Evolutionary conservation across 1,284 basidiomycete species (phyloP), one percentile per base, ranked within the genome.

Genomic region (Fistulina hepatica): DNA sequence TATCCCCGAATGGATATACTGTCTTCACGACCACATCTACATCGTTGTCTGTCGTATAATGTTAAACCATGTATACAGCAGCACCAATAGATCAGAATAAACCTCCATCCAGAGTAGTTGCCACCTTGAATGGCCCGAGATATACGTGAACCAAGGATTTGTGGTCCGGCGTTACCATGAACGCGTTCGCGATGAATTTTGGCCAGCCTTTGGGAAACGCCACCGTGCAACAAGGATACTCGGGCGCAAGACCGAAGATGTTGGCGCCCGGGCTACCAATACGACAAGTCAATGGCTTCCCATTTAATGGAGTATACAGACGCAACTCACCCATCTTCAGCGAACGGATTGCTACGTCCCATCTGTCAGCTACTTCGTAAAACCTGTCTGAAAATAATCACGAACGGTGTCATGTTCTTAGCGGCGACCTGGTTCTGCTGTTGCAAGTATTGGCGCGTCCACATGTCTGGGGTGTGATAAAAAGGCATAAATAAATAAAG

Each of bases 201-300:
- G 73, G 73, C 64, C 66, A 74, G 25, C 72, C 72, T 51, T 74
- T 73, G 6, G 72, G 71, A 46, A 71, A 68, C 42, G 76, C 75
- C 41, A 76, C 73, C 3, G 71, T 74, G 54, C 73, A 76, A 52
- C 72, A 75, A 2, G 65, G 66, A 43, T 67, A 67, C 33, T 69
- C 64, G 7, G 66, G 66, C 43, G 67, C 61, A 3, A 68, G 52
- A 5, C 65, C 71, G 42, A 74, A 74, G 4, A 75, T 71, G 44
- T 76, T 75, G 0, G 71, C 71, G 48, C 73, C 73, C 2, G 69
- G 51, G 8, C 70, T 71, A 32, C 32, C n/a, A n/a, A n/a, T n/a
- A n/a, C n/a, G 25, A 21, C 11, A 36, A 26, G 17, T 22, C 21
- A 38, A 22, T 21, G 35, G 26, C 12, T 7, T 12, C 30, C 37